A percentile compares a stretch with the other conserved stretches of the same genome.
Conservation (phyloP, 2,329 filamentous ascomycete species). For the Fusarium acutatum region DNA sequence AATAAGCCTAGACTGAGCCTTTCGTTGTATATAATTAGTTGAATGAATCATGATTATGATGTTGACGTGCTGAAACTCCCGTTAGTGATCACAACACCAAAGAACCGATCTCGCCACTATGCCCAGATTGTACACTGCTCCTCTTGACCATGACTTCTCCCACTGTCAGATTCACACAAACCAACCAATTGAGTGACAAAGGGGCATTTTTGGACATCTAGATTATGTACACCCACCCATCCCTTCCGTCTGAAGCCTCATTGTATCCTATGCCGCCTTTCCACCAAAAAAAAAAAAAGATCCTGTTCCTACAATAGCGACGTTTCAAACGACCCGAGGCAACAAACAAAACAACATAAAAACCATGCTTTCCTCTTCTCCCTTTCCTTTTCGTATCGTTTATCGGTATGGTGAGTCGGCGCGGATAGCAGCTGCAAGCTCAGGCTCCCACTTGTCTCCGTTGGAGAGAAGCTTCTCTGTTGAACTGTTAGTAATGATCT, state of each 20-base stretch:
- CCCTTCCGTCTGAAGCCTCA: constrained; percentile 23
- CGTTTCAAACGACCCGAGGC: constrained; percentile 21
- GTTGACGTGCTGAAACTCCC: neutral
- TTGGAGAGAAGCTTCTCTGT: constrained; percentile 85
- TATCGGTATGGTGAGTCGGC: constrained; percentile 94
- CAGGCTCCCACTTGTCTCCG: constrained; percentile 97
- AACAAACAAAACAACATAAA: constrained; percentile 22
- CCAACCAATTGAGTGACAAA: constrained; percentile 34
- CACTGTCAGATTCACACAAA: neutral
- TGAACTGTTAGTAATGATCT: constrained; percentile 28
- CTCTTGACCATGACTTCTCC: neutral
- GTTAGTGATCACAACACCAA: neutral
- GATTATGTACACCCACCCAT: constrained; percentile 43
- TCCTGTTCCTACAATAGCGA: constrained; percentile 30
- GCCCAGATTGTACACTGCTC: neutral
- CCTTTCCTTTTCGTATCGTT: constrained; percentile 35
- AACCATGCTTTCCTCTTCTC: constrained; percentile 18
- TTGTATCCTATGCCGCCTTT: constrained; percentile 5
- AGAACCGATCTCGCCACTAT: neutral
- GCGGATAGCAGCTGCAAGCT: constrained; percentile 89
- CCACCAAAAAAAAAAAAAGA: constrained; percentile 16
- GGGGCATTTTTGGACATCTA: constrained; percentile 41
- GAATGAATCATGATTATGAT: constrained; percentile 4
- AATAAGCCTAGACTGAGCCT: neutral
- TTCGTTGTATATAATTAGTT: neutral